Percentiles rank a stretch among this genome's conserved stretches.
Evolutionary conservation across 1,139 yeast species (phyloP).

Genomic region (Geotrichum bryndzae): DNA sequence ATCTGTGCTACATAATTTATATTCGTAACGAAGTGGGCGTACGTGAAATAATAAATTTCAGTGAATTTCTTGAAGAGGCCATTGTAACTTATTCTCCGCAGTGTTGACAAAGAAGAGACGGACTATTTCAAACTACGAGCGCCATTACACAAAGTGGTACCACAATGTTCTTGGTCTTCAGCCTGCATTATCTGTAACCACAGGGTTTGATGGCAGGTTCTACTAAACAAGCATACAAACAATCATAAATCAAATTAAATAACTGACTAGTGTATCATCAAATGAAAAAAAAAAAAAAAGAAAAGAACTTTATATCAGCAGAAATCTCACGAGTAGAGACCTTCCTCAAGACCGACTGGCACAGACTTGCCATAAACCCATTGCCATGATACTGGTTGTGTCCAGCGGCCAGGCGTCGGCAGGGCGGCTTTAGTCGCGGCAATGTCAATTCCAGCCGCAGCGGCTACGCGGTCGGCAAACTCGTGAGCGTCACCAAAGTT

Average conservation of each 20-base stretch:
- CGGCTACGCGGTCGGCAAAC: constrained; percentile 43
- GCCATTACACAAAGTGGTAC: not conserved
- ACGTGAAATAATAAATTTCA: not conserved
- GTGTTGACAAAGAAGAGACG: too few species aligned
- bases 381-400: constrained; percentile 70
- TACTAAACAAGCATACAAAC: not conserved
- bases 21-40: not conserved
- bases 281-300: not conserved
- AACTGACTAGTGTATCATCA: not conserved
- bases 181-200: not conserved
- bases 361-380: constrained; percentile 77
- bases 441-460: constrained; percentile 32
- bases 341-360: constrained; percentile 69
- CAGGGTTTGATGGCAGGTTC: not conserved
- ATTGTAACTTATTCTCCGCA: too few species aligned
- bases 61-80: not conserved
- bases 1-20: not conserved
- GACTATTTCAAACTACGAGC: too few species aligned
- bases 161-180: not conserved
- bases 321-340: constrained; percentile 52
- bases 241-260: not conserved
- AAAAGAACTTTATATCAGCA: not conserved
- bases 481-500: constrained; percentile 65
- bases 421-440: constrained; percentile 8
- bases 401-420: constrained; percentile 34